These are phyloP conservation scores for Orychophragmus violaceus DNA, from an alignment of 345 rosid species.

Conservation along the genomic window DNA sequence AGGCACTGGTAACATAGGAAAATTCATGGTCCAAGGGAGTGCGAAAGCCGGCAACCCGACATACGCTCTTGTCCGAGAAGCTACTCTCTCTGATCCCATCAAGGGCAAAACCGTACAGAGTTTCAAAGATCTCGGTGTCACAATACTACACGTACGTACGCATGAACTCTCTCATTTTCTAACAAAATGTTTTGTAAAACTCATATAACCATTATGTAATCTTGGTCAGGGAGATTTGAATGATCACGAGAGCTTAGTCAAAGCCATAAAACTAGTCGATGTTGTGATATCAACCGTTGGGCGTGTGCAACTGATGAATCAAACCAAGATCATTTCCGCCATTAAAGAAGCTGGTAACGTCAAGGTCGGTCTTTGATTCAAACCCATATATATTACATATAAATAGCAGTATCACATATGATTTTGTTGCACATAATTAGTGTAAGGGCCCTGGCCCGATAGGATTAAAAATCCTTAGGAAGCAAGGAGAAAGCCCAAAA, in stretches of 20 bases:
- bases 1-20: conserved; percentile 72
- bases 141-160: conserved; percentile 51
- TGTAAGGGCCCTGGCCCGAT: too few species aligned
- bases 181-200: neutral
- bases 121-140: conserved; percentile 55
- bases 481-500: too few species aligned
- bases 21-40: conserved; percentile 56
- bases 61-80: conserved; percentile 53
- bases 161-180: neutral
- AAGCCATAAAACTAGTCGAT: neutral
- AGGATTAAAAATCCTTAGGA: too few species aligned
- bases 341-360: neutral
- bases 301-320: neutral
- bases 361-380: neutral
- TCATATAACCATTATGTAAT: neutral
- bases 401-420: too few species aligned
- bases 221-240: conserved; percentile 13
- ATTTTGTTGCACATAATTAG: too few species aligned
- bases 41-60: conserved; percentile 53
- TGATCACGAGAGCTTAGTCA: neutral
- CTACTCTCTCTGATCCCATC: conserved; percentile 44
- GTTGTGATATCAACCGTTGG: neutral
- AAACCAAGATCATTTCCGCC: neutral
- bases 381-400: neutral
- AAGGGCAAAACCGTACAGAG: conserved; percentile 45